Evolutionary conservation across 805 yeast genomes (phyloP), one percentile per base, ranked within the genome.

Genomic region (Torulaspora delbrueckii): DNA sequence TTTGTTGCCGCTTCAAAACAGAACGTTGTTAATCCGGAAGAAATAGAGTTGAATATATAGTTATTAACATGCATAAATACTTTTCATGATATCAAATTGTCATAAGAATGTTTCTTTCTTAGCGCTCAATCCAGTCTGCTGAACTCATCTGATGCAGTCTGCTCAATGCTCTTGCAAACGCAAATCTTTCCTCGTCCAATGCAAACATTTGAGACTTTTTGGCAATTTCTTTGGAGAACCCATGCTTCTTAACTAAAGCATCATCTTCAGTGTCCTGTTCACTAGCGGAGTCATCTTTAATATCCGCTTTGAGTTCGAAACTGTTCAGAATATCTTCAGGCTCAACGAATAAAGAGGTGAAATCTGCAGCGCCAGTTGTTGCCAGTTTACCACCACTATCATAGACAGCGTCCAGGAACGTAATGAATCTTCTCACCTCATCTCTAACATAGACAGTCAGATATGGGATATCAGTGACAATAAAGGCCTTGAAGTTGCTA

Each of bases 61-160:
- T 38, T 12, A 22, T 37, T 37, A 31, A 37, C 27, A 40, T 32
- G 27, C 35, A 33, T 34, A 13, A 26, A 8, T 13, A 33, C 33
- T 32, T 41, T 30, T 41, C 19, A 8, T 27, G n/a, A 27, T 6
- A 31, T 31, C 9, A 14, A 14, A 31, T 31, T 3, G 8, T 4
- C 10, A 7, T 4, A 22, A 10, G 10, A 7, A 12, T 3, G 22
- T 14, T 23, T 26, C 13, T 30, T 19, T 14, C 25, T 44, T 25
- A 44, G 18, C 51, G 60, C 45, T 83, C 88, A 5, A 87, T 82
- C 99, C 99, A 91, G 42, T 85, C 95, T 22, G 82, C 82, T 4
- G 96, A 84, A 54, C 95, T 83, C 97, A 91, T 91, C 56, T 91
- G 98, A 35, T 90, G 77, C 54, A 93, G 73, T 62, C 99, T 79